Percentiles rank a stretch among this genome's conserved stretches.
These are phyloP conservation scores for Oryza glumipatula DNA, from an alignment of 176 grass and related monocot genomes.

Conservation along the genomic window DNA sequence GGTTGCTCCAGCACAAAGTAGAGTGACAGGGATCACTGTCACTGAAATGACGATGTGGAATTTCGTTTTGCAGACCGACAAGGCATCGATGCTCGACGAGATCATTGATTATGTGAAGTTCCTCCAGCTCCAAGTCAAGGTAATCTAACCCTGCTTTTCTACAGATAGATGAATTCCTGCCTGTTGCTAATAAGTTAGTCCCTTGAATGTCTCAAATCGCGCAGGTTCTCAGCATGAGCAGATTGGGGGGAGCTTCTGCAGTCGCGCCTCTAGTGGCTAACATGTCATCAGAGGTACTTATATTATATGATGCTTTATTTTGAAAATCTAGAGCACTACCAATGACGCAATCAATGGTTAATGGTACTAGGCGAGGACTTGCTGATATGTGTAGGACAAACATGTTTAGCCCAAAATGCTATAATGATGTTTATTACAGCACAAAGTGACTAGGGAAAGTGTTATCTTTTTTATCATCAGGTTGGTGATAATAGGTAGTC, in stretches of 20 bases:
- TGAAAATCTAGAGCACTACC: slow-evolving; percentile 15
- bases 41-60: slow-evolving; percentile 42
- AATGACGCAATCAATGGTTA: neutral
- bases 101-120: slow-evolving; percentile 99
- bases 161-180: slow-evolving; percentile 9
- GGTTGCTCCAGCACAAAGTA: slow-evolving; percentile 27
- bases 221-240: slow-evolving; percentile 96
- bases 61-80: slow-evolving; percentile 83
- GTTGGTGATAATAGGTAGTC: slow-evolving; percentile 34
- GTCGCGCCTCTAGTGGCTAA: slow-evolving; percentile 68
- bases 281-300: slow-evolving; percentile 77
- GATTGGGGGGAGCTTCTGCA: slow-evolving; percentile 83
- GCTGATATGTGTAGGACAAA: slow-evolving; percentile 28
- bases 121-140: slow-evolving; percentile 99
- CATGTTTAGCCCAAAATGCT: slow-evolving; percentile 29
- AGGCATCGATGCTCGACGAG: slow-evolving; percentile 97
- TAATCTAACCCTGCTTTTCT: slow-evolving; percentile 35
- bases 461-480: slow-evolving; percentile 37
- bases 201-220: neutral
- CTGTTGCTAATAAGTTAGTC: slow-evolving; percentile 10
- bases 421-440: slow-evolving; percentile 23
- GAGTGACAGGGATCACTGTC: slow-evolving; percentile 6
- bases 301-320: slow-evolving; percentile 27
- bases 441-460: slow-evolving; percentile 28
- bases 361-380: neutral